These are phyloP conservation scores for Dactylellina leptospora DNA, from an alignment of 2,329 filamentous ascomycete species.

Conservation along the genomic window DNA sequence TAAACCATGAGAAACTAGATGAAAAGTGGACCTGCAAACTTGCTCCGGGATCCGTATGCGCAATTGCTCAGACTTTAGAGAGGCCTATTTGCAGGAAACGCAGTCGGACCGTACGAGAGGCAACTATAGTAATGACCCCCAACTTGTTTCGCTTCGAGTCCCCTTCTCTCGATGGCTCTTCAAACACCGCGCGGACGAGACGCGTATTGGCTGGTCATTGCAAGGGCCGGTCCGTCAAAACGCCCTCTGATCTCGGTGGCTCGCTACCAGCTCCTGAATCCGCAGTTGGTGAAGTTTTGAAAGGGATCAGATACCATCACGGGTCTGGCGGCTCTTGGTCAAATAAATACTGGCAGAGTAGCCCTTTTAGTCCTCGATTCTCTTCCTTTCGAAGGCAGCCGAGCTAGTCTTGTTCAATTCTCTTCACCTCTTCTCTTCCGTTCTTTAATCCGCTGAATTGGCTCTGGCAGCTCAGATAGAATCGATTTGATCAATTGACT, in stretches of 20 bases:
- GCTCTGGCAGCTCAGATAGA: constrained; percentile 29
- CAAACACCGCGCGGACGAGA: constrained; percentile 34
- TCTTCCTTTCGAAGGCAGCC: constrained; percentile 10
- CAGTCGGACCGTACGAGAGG: constrained; percentile 27
- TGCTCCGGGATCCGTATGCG: too few species aligned
- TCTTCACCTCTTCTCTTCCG: neutral
- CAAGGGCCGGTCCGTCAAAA: constrained; percentile 27
- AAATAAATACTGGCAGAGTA: constrained; percentile 44
- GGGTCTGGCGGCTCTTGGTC: constrained; percentile 22
- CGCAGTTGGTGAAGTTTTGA: constrained; percentile 10
- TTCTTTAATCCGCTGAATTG: constrained; percentile 18
- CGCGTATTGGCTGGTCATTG: constrained; percentile 4
- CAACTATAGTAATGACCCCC: constrained; percentile 24
- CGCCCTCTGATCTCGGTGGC: constrained; percentile 11
- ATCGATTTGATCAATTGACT: neutral
- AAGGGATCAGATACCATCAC: constrained; percentile 30
- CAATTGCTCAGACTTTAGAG: neutral
- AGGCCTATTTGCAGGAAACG: neutral
- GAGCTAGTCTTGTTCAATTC: constrained; percentile 41
- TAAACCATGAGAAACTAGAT: neutral
- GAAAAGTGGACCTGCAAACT: too few species aligned
- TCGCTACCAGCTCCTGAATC: constrained; percentile 40
- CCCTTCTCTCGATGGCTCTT: constrained; percentile 32
- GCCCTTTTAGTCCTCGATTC: constrained; percentile 1
- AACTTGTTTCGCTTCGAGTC: constrained; percentile 37